Evolutionary conservation across 2,329 filamentous ascomycete species (phyloP).

Genomic region (Aspergillus ruber): DNA sequence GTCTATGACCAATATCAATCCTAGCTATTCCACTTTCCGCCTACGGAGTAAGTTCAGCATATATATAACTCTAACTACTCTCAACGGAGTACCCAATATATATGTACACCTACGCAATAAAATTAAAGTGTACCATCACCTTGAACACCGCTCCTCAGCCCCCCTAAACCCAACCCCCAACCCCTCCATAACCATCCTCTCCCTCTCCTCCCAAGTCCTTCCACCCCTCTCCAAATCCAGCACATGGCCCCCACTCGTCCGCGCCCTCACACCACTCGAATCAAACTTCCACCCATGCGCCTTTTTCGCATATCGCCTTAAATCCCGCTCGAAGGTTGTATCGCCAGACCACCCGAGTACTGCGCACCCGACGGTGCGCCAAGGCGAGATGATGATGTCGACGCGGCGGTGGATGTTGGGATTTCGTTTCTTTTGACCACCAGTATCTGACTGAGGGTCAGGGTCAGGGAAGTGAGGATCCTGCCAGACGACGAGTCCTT

Average conservation of each 20-base stretch:
- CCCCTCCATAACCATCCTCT: slow-evolving; percentile 72
- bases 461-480: slow-evolving; percentile 49
- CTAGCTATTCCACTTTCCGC: not conserved
- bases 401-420: slow-evolving; percentile 74
- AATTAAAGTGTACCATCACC: slow-evolving; percentile 27
- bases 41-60: not conserved
- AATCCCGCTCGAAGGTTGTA: slow-evolving; percentile 82
- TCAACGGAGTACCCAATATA: not conserved
- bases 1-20: no score
- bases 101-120: not conserved
- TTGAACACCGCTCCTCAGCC: slow-evolving; percentile 63
- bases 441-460: slow-evolving; percentile 15
- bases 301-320: slow-evolving; percentile 72
- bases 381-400: slow-evolving; percentile 85
- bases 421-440: slow-evolving; percentile 42
- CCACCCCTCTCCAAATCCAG: slow-evolving; percentile 58
- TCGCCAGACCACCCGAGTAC: slow-evolving; percentile 83
- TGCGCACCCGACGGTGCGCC: slow-evolving; percentile 82
- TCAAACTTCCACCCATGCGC: slow-evolving; percentile 77
- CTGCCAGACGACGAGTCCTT: slow-evolving; percentile 90
- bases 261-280: slow-evolving; percentile 72
- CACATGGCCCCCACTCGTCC: slow-evolving; percentile 59
- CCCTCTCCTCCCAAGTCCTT: slow-evolving; percentile 60
- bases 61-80: not conserved
- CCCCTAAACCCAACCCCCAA: slow-evolving; percentile 62